These are phyloP conservation scores for Beauveria sp. DNA, from an alignment of 2,329 filamentous ascomycete species.

Conservation along the genomic window DNA sequence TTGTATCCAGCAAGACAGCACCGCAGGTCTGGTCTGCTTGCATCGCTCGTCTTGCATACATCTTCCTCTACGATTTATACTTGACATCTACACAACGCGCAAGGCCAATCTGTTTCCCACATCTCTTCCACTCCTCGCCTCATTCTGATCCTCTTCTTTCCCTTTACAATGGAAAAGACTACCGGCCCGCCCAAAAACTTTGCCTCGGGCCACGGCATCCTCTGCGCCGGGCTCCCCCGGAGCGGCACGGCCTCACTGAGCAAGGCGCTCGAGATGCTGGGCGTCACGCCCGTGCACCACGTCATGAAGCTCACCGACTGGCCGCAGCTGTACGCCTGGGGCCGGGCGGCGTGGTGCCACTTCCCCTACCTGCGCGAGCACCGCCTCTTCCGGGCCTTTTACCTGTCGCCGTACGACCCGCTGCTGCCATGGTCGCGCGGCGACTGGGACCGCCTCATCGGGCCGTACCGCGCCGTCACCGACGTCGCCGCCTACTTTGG, in stretches of 20 bases:
- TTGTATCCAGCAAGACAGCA: background rate
- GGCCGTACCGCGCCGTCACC: conserved; percentile 5
- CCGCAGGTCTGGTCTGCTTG: background rate
- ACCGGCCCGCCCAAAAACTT: conserved; percentile 8
- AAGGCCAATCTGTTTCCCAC: background rate
- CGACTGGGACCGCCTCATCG: conserved; percentile 11
- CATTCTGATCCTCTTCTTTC: background rate
- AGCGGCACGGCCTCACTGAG: conserved; percentile 7
- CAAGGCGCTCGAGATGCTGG: conserved; percentile 8
- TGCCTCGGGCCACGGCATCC: conserved; percentile 10
- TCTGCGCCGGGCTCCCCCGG: conserved; percentile 11
- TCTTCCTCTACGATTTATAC: background rate
- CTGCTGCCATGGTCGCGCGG: conserved; percentile 9
- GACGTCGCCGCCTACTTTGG: conserved; percentile 8
- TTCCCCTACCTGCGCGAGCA: conserved; percentile 8
- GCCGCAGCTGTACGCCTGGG: conserved; percentile 10
- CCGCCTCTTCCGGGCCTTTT: conserved; percentile 9
- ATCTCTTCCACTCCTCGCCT: background rate
- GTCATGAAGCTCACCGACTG: conserved; percentile 8
- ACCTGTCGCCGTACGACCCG: conserved; percentile 6
- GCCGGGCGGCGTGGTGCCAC: conserved; percentile 10
- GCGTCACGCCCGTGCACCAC: conserved; percentile 8
- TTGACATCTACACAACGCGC: background rate
- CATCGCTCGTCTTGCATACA: background rate
- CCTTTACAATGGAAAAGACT: background rate